A percentile compares a stretch with the other conserved stretches of the same genome.
Conservation (phyloP, 108 stramenopile species). For the Skeletonema tropicum region DNA sequence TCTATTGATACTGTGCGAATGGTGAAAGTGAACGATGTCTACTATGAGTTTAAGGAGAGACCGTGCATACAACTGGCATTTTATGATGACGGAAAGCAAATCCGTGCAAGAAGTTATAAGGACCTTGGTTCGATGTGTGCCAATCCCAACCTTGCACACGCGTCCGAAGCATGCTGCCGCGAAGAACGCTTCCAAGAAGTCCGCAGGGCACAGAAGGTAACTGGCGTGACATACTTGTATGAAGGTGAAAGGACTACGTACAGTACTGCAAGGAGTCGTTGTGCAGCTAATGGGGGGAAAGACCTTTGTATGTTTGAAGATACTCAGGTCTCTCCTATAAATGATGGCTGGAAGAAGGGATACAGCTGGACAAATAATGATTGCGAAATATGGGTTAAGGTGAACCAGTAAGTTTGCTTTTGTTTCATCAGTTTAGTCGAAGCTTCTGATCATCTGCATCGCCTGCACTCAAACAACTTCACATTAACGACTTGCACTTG, state of each 20-base stretch:
- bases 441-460: not conserved
- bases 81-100: slow-evolving; percentile 51
- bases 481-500: not conserved
- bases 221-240: slow-evolving; percentile 29
- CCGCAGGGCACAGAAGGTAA: slow-evolving; percentile 11
- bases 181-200: slow-evolving; percentile 38
- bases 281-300: slow-evolving; percentile 15
- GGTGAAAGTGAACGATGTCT: slow-evolving; percentile 51
- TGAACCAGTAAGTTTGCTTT: slow-evolving; percentile 31
- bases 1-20: slow-evolving; percentile 54
- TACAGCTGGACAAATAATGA: slow-evolving; percentile 45
- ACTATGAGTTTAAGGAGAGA: slow-evolving; percentile 55
- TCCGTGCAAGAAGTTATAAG: slow-evolving; percentile 22
- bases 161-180: slow-evolving; percentile 40
- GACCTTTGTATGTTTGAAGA: slow-evolving; percentile 36
- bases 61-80: slow-evolving; percentile 64
- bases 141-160: slow-evolving; percentile 32
- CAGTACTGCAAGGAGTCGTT: slow-evolving; percentile 46
- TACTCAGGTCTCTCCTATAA: not conserved
- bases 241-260: slow-evolving; percentile 58
- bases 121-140: slow-evolving; percentile 46
- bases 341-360: slow-evolving; percentile 30
- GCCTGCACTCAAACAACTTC: not conserved
- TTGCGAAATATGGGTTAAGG: slow-evolving; percentile 38
- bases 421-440: not conserved